A percentile compares a stretch with the other conserved stretches of the same genome.
Evolutionary conservation across 176 grass and related monocot species (phyloP).

Genomic region (Cenchrus purpureus): DNA sequence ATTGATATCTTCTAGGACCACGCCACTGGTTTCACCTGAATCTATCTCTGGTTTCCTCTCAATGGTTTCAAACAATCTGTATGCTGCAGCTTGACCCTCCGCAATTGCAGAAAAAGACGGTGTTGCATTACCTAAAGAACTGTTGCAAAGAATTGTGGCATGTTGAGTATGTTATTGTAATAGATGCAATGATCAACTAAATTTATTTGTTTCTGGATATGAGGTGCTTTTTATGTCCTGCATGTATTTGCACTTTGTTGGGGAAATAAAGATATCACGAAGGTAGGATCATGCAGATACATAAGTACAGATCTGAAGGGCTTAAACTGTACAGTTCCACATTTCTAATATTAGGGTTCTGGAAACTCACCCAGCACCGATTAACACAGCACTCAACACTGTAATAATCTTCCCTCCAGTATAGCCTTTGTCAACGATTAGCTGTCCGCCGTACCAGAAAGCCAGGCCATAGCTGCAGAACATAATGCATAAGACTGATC

Average conservation of each 20-base stretch:
- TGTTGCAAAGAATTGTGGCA: slow-evolving; percentile 36
- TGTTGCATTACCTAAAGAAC: slow-evolving; percentile 68
- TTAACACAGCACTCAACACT: slow-evolving; percentile 57
- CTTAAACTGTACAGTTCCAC: neutral
- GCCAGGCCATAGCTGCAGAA: slow-evolving; percentile 75
- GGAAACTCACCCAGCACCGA: slow-evolving; percentile 60
- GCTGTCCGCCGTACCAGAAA: too few species aligned
- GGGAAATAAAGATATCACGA: slow-evolving; percentile 29
- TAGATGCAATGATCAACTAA: slow-evolving; percentile 2
- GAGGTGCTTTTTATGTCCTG: neutral
- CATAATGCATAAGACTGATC: slow-evolving; percentile 49
- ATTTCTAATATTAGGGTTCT: slow-evolving; percentile 24
- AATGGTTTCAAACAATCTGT: slow-evolving; percentile 74
- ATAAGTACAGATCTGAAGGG: neutral
- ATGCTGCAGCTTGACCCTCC: slow-evolving; percentile 77
- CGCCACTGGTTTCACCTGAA: slow-evolving; percentile 55
- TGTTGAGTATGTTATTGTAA: slow-evolving; percentile 10
- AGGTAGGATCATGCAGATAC: neutral
- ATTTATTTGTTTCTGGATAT: slow-evolving; percentile 1
- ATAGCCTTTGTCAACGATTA: slow-evolving; percentile 68
- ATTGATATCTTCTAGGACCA: slow-evolving; percentile 62
- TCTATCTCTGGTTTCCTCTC: slow-evolving; percentile 76
- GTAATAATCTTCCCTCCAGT: slow-evolving; percentile 58
- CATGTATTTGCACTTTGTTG: neutral
- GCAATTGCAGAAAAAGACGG: slow-evolving; percentile 67